These are phyloP conservation scores for Microbotryum scabiosae DNA, from an alignment of 1,284 basidiomycete species.

Conservation along the genomic window DNA sequence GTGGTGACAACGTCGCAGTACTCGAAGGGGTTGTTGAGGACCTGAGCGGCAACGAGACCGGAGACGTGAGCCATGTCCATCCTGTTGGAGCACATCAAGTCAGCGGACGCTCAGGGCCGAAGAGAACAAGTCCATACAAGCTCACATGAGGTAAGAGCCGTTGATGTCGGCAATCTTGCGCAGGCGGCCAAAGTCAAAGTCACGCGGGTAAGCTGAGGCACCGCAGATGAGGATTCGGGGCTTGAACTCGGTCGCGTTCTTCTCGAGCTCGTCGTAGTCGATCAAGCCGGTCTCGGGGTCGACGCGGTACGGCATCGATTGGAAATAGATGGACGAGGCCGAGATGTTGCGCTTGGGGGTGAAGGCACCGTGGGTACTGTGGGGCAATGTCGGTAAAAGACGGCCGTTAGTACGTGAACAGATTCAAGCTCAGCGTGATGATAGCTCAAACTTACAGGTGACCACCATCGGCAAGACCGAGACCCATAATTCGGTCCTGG, in stretches of 20 bases:
- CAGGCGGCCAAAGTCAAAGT: slow-evolving; percentile 88
- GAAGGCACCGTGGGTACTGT: slow-evolving; percentile 26
- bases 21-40: slow-evolving; percentile 88
- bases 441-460: slow-evolving; percentile 54
- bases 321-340: slow-evolving; percentile 99
- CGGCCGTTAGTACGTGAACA: not conserved
- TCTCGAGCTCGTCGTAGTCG: slow-evolving; percentile 75
- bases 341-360: slow-evolving; percentile 91
- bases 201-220: slow-evolving; percentile 95
- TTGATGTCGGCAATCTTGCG: slow-evolving; percentile 77
- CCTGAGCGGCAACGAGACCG: slow-evolving; percentile 87
- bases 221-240: slow-evolving; percentile 94
- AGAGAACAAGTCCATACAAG: no score
- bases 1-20: slow-evolving; percentile 96
- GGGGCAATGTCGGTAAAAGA: not conserved
- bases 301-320: slow-evolving; percentile 92
- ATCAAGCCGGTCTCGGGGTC: slow-evolving; percentile 77
- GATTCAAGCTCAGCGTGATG: not conserved
- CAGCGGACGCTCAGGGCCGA: slow-evolving; percentile 1
- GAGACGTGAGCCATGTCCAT: slow-evolving; percentile 97
- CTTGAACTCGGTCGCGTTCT: slow-evolving; percentile 93
- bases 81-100: slow-evolving; percentile 48
- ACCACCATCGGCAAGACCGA: slow-evolving; percentile 95
- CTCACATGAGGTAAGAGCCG: slow-evolving; percentile 62
- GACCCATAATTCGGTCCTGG: slow-evolving; percentile 98